Evolutionary conservation across 2,329 filamentous ascomycete species (phyloP), one percentile per base, ranked within the genome.

Genomic region (Tolypocladium album): DNA sequence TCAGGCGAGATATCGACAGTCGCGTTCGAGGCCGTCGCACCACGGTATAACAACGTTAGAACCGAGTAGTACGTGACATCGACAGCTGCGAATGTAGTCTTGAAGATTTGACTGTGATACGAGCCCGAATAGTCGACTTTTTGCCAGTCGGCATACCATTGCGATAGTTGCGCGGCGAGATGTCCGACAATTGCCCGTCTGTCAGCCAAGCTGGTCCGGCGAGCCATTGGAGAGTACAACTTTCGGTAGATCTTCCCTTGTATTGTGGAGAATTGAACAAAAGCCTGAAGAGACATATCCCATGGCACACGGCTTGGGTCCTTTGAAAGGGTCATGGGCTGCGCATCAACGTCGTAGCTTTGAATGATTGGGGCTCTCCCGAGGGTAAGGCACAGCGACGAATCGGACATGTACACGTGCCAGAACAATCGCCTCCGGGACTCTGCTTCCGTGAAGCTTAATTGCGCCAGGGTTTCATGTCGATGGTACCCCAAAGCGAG

Each of bases 31-130:
- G 52, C 40, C 27, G 57, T 63, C 17, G 61, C 60, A 2, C 62
- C 64, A 1, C 64, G 60, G 20, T 65, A 53, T 4, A 64, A 56
- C 42, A 66, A 36, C n/a, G 64, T 65, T 13, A 65, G 27, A 9
- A 65, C 62, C 15, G 64, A 66, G 58, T 61, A 65, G 58, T 63
- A 66, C 1, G 64, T 64, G 15, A 66, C 64, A 15, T 66, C 62
- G 17, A 63, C 43, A 2, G 60, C 61, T 36, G 61, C 59, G n/a
- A 66, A 65, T 0, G 59, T 62, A 17, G 61, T 60, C 13, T 61
- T 59, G 3, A 62, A 64, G 15, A 65, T 57, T 4, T 63, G 59
- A 22, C 56, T 57, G 27, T 62, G 61, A 55, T 64, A 61, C 1
- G 64, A 62, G 8, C 58, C 42, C 13, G 58, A 55, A 17, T 58